Evolutionary conservation across 23 red algal species (phyloP), one percentile per base, ranked within the genome.

Genomic region (Chondrus crispus): DNA sequence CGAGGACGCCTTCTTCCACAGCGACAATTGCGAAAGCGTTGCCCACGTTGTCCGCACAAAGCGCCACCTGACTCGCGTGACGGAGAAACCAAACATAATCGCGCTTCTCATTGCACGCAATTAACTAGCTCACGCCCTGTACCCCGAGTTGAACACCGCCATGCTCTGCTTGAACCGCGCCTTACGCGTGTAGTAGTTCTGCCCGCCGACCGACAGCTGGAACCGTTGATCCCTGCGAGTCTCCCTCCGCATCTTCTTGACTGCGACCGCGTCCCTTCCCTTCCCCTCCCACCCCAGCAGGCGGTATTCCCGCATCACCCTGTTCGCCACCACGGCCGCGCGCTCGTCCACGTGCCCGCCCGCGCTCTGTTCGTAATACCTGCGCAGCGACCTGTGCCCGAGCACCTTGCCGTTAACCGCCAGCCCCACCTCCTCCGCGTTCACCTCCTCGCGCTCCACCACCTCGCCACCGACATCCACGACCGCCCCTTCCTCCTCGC

Each of bases 101-200:
- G n/a, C n/a, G n/a, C n/a, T n/a, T n/a, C n/a, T n/a, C n/a, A n/a
- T n/a, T n/a, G n/a, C n/a, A 14, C 12, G 13, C 60, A 19, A 12
- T 1, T 32, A n/a, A 32, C 60, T 32, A 22, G 9, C 7, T 69
- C 53, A 90, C 47, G 87, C 87, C 36, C 87, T 69, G 53, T 98
- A 98, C 58, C 96, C 96, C n/a, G 91, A 95, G 80, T 98, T 98
- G 60, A 98, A 64, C 32, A 98, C 93, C 8, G 57, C 74, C 43
- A 98, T 47, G 30, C 45, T 44, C 46, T 85, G 87, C 19, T 51
- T 66, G 49, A 88, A 68, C 29, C 52, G 44, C 62, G 82, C 75
- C 85, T 91, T 94, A 3, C 87, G 71, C 45, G 63, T 87, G 92
- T 88, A 88, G 86, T 94, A 94, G 45, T 84, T 91, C 19, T 33